Conservation (phyloP, 306 rosid genomes). For the Casuarina equisetifolia region DNA sequence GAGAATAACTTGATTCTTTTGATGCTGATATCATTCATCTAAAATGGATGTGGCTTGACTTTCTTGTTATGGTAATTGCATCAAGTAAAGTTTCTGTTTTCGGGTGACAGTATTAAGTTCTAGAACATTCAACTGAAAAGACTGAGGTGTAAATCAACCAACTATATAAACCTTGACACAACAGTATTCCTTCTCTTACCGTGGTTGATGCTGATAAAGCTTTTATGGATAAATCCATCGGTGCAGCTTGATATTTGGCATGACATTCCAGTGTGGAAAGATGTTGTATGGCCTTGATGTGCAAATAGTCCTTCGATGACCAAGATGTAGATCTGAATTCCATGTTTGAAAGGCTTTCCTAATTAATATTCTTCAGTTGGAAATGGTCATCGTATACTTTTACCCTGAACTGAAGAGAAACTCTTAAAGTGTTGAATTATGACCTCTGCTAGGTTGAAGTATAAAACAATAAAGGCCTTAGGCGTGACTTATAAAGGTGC, state of each 20-base stretch:
- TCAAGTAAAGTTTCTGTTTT: background rate
- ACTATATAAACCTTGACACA: background rate
- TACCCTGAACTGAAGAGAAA: too few relatives aligned
- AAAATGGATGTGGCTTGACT: background rate
- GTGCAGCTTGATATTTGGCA: background rate
- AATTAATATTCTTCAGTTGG: background rate
- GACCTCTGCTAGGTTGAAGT: too few relatives aligned
- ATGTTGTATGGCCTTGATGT: background rate
- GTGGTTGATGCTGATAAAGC: background rate
- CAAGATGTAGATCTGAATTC: background rate
- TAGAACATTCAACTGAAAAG: background rate
- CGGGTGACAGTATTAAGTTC: background rate
- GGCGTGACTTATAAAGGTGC: too few relatives aligned
- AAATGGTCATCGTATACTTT: too few relatives aligned
- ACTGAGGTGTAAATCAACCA: background rate
- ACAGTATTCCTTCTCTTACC: background rate
- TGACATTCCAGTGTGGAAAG: background rate
- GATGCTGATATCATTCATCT: background rate
- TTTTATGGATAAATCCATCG: background rate
- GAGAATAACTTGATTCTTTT: background rate
- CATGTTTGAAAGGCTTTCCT: background rate
- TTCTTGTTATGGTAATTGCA: background rate
- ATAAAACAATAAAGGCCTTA: too few relatives aligned
- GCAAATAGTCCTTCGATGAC: background rate
- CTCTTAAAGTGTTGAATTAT: too few relatives aligned